These are phyloP conservation scores for Termitomyces sp. DNA, from an alignment of 768 basidiomycete species.

Conservation along the genomic window DNA sequence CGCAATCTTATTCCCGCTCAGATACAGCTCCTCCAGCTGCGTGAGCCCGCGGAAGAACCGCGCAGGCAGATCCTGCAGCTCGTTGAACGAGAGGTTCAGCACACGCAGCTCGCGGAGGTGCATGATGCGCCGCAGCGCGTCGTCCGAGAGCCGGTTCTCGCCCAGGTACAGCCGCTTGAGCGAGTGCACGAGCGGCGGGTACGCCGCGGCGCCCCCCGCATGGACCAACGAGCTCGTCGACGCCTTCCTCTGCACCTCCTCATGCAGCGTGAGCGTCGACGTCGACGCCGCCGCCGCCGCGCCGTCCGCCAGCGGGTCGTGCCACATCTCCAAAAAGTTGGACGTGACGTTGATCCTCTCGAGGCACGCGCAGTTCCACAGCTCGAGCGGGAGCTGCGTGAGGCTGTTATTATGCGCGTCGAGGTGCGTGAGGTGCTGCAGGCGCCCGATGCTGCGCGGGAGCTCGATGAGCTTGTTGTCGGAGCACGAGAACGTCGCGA, in stretches of 20 bases:
- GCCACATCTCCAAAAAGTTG: slow-evolving; percentile 74
- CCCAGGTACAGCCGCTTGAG: slow-evolving; percentile 81
- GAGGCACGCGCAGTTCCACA: slow-evolving; percentile 84
- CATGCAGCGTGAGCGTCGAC: slow-evolving; percentile 15
- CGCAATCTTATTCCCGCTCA: slow-evolving; percentile 93
- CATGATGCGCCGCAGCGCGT: slow-evolving; percentile 68
- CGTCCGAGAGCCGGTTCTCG: slow-evolving; percentile 84
- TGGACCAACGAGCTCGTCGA: slow-evolving; percentile 24
- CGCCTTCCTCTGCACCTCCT: slow-evolving; percentile 22
- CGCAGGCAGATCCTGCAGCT: slow-evolving; percentile 82
- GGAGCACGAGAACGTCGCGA: slow-evolving; percentile 78
- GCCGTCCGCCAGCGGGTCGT: slow-evolving; percentile 46
- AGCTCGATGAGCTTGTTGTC: slow-evolving; percentile 82
- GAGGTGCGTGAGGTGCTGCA: slow-evolving; percentile 69
- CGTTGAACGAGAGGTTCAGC: slow-evolving; percentile 93
- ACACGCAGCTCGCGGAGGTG: slow-evolving; percentile 72
- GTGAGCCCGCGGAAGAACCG: slow-evolving; percentile 68
- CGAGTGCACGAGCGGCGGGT: slow-evolving; percentile 48
- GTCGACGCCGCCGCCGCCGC: neutral
- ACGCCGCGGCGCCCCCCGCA: slow-evolving; percentile 4
- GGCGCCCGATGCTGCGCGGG: slow-evolving; percentile 68
- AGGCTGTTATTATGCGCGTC: slow-evolving; percentile 93
- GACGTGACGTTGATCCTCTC: slow-evolving; percentile 79
- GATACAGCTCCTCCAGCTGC: slow-evolving; percentile 79
- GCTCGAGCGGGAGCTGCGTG: slow-evolving; percentile 59